These are phyloP conservation scores for Mycena venus DNA, from an alignment of 768 basidiomycete species.

Conservation along the genomic window DNA sequence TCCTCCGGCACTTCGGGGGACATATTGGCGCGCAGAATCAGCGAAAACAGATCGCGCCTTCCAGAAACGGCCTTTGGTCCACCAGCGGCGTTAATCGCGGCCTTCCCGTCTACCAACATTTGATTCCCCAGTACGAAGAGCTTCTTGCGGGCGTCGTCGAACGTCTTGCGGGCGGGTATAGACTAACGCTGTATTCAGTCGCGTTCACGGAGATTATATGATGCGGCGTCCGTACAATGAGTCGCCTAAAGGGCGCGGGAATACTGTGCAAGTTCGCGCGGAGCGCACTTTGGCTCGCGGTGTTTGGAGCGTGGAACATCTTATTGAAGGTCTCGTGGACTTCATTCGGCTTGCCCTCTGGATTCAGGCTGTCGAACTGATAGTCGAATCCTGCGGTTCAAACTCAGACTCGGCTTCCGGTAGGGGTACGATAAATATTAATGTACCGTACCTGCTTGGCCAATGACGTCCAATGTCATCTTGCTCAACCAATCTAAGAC, in stretches of 20 bases:
- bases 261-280: no score
- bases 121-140: not conserved
- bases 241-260: not conserved
- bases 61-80: constrained; percentile 39
- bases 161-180: not conserved
- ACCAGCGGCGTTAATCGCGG: not conserved
- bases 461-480: constrained; percentile 31
- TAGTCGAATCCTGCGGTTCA: constrained; percentile 12
- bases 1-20: constrained; percentile 57
- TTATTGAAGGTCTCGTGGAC: not conserved
- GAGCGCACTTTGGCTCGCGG: not conserved
- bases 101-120: constrained; percentile 1
- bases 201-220: not conserved
- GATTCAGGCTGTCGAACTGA: constrained; percentile 16
- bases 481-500: constrained; percentile 7
- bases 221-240: not conserved
- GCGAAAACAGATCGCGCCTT: constrained; percentile 60
- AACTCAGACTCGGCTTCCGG: not conserved
- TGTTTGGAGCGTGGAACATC: not conserved
- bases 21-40: constrained; percentile 65
- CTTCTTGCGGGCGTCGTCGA: not conserved
- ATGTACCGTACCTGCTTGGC: constrained; percentile 2
- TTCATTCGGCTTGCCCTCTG: not conserved
- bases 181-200: not conserved
- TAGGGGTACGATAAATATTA: no score